These are phyloP conservation scores for Ananas comosus DNA, from an alignment of 176 grass and related monocot genomes.

Conservation along the genomic window DNA sequence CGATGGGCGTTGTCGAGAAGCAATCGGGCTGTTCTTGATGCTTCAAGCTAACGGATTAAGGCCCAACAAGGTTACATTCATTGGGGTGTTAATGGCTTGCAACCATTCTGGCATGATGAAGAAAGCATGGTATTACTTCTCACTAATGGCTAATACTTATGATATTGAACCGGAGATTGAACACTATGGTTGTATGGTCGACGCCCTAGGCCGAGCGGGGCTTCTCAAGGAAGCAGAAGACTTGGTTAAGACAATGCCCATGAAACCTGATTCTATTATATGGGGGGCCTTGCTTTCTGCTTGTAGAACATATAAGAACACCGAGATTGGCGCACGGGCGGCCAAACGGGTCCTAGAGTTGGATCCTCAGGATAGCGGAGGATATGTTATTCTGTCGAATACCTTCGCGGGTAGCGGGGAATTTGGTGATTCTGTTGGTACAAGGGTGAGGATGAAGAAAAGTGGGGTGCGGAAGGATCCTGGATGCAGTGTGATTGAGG, in stretches of 20 bases:
- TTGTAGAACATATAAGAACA: conserved; percentile 38
- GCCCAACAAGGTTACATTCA: conserved; percentile 61
- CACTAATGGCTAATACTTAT: conserved; percentile 30
- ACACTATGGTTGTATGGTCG: conserved; percentile 69
- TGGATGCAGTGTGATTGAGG: conserved; percentile 75
- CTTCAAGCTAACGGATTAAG: conserved; percentile 19
- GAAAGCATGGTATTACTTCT: conserved; percentile 37
- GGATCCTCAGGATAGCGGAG: conserved; percentile 41
- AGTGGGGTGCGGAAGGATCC: conserved; percentile 46
- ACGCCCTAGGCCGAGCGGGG: conserved; percentile 42
- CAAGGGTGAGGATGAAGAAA: conserved; percentile 46
- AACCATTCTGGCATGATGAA: conserved; percentile 44
- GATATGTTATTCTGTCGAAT: conserved; percentile 41
- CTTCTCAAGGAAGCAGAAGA: conserved; percentile 51
- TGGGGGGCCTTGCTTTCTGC: conserved; percentile 74
- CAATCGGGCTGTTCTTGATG: conserved; percentile 30
- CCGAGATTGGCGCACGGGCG: conserved; percentile 25
- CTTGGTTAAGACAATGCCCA: conserved; percentile 41
- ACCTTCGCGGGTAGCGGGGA: conserved; percentile 25
- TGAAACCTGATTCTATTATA: conserved; percentile 48
- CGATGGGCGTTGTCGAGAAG: conserved; percentile 36
- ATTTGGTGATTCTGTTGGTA: not conserved
- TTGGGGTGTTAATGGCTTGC: conserved; percentile 46
- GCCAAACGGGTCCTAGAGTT: conserved; percentile 29
- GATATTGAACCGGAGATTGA: conserved; percentile 38